Base-by-base conservation (phyloP, 2,329 filamentous ascomycete species). In the Fusarium gaditjirri region DNA sequence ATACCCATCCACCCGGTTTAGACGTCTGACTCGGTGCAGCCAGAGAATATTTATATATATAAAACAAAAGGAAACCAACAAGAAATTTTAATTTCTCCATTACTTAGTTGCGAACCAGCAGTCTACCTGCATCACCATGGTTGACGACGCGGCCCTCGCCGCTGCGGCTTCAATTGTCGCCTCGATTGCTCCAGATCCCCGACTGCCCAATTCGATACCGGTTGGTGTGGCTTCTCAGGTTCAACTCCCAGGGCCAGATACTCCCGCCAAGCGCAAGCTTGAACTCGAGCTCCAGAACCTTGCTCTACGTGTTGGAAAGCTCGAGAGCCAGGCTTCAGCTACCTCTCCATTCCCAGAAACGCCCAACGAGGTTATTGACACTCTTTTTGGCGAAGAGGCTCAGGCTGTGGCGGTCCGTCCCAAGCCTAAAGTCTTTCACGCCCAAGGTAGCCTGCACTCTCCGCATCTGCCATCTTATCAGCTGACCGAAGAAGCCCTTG, bases 271-370 rank as follows among this genome's bases (percentile, higher is more conserved):
- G 84, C 87, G 89, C 74, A 88, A 88, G 36, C 89, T 98, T 68
- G 94, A 98, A 83, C 87, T 88, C 67, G 95, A 98, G 83, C 88
- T 99, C 64, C 89, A 92, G 55, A 92, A 93, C 61, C 88, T 98
- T 71, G 89, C 92, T 66, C 84, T 91, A 69, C 88, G 96, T 74
- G 90, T 98, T 75, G 92, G 94, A 72, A 90, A 91, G 73, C 89
- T 98, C 75, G 95, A 98, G 85, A 90, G 90, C 75, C 92, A 92
- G 83, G 92, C 93, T 73, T 89, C 88, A 78, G 84, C 88, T 64
- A 81, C 87, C 65, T 86, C 87, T 72, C 84, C 87, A 62, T 88
- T 95, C 76, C 94, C 94, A 76, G 92, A 95, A 78, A 96, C 94
- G 14, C 94, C 94, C 52, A 94, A 92, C 80, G 94, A 96, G 84